Percentiles rank a stretch among this genome's conserved stretches.
Evolutionary conservation across 2,329 filamentous ascomycete species (phyloP).

Genomic region (Arthrobotrys sinensis): DNA sequence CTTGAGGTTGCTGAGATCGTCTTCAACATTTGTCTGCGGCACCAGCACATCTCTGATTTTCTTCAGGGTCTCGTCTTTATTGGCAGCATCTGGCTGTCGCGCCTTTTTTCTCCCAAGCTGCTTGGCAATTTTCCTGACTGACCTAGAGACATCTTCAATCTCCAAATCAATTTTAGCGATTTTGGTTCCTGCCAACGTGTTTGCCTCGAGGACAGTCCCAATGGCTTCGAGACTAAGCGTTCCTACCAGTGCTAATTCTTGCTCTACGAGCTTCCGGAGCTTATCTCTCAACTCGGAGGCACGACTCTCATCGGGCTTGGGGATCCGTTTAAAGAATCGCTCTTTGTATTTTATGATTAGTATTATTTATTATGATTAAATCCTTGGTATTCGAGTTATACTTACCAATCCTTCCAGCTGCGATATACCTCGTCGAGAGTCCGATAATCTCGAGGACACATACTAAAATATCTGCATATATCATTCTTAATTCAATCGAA

Average conservation of each 20-base stretch:
- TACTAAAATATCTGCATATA: slow-evolving; percentile 25
- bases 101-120: background rate
- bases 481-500: background rate
- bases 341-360: background rate
- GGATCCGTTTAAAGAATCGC: slow-evolving; percentile 2
- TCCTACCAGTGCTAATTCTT: slow-evolving; percentile 19
- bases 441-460: slow-evolving; percentile 42
- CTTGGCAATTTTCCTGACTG: background rate
- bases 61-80: background rate
- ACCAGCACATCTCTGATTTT: background rate
- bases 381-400: background rate
- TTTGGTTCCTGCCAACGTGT: background rate
- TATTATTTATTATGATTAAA: background rate
- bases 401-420: background rate
- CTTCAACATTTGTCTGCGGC: slow-evolving; percentile 1
- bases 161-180: background rate
- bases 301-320: slow-evolving; percentile 2
- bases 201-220: background rate
- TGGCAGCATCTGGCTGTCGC: background rate
- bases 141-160: background rate
- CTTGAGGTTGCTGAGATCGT: background rate
- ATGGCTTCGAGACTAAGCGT: slow-evolving; percentile 12
- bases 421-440: slow-evolving; percentile 40
- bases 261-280: background rate
- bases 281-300: slow-evolving; percentile 5